These are phyloP conservation scores for Lactarius indigo DNA, from an alignment of 768 basidiomycete species.

Conservation along the genomic window DNA sequence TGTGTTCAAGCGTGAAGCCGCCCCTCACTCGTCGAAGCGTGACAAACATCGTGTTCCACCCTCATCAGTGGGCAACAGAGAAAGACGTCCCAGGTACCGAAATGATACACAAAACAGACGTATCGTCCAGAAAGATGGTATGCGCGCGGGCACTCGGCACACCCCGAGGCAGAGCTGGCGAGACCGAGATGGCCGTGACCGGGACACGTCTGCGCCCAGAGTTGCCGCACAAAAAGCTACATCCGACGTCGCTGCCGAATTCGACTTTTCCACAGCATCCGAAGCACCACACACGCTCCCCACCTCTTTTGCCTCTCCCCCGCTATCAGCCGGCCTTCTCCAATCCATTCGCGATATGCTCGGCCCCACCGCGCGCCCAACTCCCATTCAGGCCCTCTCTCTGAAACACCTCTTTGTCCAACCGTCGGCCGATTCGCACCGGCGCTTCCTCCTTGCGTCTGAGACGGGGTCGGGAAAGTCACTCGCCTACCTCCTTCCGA, in stretches of 20 bases:
- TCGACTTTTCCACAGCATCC: conserved; percentile 34
- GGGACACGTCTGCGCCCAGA: neutral
- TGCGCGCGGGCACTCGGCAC: neutral
- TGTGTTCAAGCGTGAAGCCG: conserved; percentile 8
- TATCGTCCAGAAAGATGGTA: neutral
- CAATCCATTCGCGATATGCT: conserved; percentile 54
- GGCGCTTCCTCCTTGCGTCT: conserved; percentile 66
- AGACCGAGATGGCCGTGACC: neutral
- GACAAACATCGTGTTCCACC: conserved; percentile 1
- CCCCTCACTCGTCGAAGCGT: conserved; percentile 2
- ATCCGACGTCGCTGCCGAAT: conserved; percentile 32
- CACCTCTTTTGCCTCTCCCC: conserved; percentile 57
- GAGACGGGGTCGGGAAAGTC: conserved; percentile 94
- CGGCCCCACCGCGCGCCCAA: conserved; percentile 56
- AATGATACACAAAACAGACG: neutral
- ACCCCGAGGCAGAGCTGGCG: neutral
- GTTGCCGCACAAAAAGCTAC: neutral
- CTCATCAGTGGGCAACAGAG: neutral
- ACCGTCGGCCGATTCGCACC: conserved; percentile 38
- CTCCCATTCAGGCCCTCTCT: conserved; percentile 75
- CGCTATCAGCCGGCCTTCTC: conserved; percentile 63
- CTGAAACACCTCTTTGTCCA: conserved; percentile 56
- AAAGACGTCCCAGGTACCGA: neutral
- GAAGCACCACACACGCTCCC: conserved; percentile 34
- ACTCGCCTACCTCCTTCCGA: conserved; percentile 82